Base-by-base conservation (phyloP, 352 stramenopile species). In the Globisporangium emineosum region DNA sequence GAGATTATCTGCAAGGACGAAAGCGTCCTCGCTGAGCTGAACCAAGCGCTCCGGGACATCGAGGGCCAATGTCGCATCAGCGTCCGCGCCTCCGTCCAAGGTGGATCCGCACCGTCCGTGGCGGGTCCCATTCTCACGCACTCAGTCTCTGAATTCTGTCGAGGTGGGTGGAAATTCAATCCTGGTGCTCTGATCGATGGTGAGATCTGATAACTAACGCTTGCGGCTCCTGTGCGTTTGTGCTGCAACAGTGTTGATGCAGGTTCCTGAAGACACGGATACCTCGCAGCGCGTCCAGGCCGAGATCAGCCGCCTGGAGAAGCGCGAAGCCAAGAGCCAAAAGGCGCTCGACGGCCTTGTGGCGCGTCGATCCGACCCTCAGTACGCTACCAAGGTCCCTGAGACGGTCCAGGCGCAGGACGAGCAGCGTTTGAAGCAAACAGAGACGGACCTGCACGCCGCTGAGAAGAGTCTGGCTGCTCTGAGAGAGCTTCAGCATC, bases 341-440 rank as follows among this genome's bases (percentile, higher is more conserved):
- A 75, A 79, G 8, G 74, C 83, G 1, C 53, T 81, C 12, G 65
- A 88, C 25, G 72, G 66, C 15, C 75, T 94, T 1, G 25, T 71
- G 15, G 58, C 68, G 3, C 85, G 84, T 37, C 73, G 79, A 33
- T 35, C 70, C 1, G 74, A 78, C 25, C 56, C 74, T 3, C 76
- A 86, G 12, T 96, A 96, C 61, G 25, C 62, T 0, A 50, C 30
- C 21, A 92, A 91, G 50, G 87, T 96, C 19, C 87, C 87, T 0
- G 78, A 90, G 27, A 45, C 68, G 8, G 74, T 93, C 30, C 83
- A 85, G 62, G 59, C 71, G 32, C 85, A 93, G 67, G 81, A 91
- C 40, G 62, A 67, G 13, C 77, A 79, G 49, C 83, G 85, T 13
- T 65, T 90, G 27, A 66, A 49, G 6, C 79, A 91, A 62, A 60